These are phyloP conservation scores for Gaultheria prostrata DNA, from an alignment of 148 eudicot genomes.

Conservation along the genomic window DNA sequence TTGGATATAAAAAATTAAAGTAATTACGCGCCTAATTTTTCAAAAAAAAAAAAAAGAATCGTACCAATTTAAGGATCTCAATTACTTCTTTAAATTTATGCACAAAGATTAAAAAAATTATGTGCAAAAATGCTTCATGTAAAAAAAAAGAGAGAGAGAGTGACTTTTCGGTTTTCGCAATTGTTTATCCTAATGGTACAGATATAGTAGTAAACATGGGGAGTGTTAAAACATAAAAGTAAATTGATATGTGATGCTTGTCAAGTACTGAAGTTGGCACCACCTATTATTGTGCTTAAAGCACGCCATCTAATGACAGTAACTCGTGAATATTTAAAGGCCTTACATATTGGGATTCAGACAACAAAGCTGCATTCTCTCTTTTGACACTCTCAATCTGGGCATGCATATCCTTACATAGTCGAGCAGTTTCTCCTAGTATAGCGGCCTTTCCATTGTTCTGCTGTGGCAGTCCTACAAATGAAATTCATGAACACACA, in stretches of 20 bases:
- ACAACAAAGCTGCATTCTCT: constrained; percentile 65
- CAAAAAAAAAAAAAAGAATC: too few relatives aligned
- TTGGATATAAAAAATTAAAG: too few relatives aligned
- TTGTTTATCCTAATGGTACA: too few relatives aligned
- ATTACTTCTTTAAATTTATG: too few relatives aligned
- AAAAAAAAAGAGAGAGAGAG: too few relatives aligned
- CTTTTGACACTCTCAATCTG: constrained; percentile 58
- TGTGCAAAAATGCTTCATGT: too few relatives aligned
- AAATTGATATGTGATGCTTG: background rate
- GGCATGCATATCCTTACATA: constrained; percentile 50
- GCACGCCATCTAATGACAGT: background rate
- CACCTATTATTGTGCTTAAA: background rate
- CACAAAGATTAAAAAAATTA: too few relatives aligned
- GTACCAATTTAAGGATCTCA: too few relatives aligned
- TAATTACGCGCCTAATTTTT: too few relatives aligned
- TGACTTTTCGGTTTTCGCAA: too few relatives aligned
- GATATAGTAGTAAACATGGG: too few relatives aligned
- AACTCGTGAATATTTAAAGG: background rate
- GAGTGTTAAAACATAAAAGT: too few relatives aligned
- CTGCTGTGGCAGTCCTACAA: constrained; percentile 54
- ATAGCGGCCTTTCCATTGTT: constrained; percentile 72
- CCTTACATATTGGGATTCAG: constrained; percentile 87
- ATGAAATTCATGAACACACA: background rate
- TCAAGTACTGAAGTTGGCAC: background rate
- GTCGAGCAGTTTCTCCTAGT: constrained; percentile 55